Percentiles rank a stretch among this genome's conserved stretches.
Conservation (phyloP, 2,329 filamentous ascomycete species). For the Pyricularia sp. region DNA sequence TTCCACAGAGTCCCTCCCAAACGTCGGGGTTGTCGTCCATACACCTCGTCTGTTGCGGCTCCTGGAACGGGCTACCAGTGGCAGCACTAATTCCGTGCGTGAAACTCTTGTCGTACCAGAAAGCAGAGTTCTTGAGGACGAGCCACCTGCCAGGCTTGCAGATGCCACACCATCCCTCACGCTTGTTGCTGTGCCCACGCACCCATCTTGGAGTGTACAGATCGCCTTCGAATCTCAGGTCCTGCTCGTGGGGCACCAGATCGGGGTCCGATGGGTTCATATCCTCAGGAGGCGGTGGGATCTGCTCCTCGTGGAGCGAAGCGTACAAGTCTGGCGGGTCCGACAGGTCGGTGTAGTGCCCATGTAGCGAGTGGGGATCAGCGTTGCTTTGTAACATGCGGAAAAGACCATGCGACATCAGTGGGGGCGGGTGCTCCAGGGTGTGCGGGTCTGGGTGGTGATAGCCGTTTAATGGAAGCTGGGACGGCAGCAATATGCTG, state of each 20-base stretch:
- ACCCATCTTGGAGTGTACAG: conserved; percentile 77
- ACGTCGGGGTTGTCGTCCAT: conserved; percentile 73
- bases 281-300: conserved; percentile 63
- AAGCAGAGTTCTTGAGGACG: conserved; percentile 79
- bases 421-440: conserved; percentile 45
- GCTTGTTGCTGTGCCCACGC: conserved; percentile 73
- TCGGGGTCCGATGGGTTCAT: conserved; percentile 70
- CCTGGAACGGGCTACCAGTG: conserved; percentile 65
- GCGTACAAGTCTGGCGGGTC: conserved; percentile 68
- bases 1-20: conserved; percentile 67
- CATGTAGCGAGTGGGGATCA: conserved; percentile 51
- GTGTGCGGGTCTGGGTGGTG: conserved; percentile 34
- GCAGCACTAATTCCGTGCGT: conserved; percentile 76
- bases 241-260: conserved; percentile 64
- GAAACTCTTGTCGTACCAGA: conserved; percentile 89
- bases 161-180: conserved; percentile 80
- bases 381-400: conserved; percentile 64
- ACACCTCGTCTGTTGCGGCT: conserved; percentile 59
- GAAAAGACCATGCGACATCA: conserved; percentile 61
- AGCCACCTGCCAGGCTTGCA: conserved; percentile 80
- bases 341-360: conserved; percentile 60
- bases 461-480: conserved; percentile 28
- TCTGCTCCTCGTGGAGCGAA: conserved; percentile 59
- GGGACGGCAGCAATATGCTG: conserved; percentile 46
- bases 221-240: conserved; percentile 66